Percentiles rank a stretch among this genome's conserved stretches.
These are phyloP conservation scores for Tritrichomonas foetus DNA, from an alignment of 208 protist genomes.

Conservation along the genomic window DNA sequence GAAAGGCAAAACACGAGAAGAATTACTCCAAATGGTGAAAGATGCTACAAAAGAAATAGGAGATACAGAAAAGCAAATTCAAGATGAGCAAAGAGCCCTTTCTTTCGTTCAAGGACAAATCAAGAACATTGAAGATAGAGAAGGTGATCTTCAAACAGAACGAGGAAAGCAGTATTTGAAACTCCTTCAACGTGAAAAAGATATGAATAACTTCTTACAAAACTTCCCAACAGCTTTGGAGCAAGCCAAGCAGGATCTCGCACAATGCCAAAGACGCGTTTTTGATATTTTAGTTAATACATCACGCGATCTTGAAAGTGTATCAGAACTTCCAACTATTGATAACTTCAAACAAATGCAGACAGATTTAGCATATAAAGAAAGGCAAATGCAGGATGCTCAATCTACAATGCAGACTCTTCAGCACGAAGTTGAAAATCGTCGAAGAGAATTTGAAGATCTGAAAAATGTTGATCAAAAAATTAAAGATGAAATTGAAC, in stretches of 20 bases:
- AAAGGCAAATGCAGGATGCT: background rate
- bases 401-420: background rate
- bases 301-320: background rate
- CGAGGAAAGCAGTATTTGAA: background rate
- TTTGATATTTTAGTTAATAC: background rate
- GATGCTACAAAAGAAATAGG: background rate
- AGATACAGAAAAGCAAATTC: background rate
- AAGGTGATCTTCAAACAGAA: slow-evolving; percentile 8
- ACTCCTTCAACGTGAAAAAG: background rate
- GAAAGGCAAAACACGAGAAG: background rate
- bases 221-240: background rate
- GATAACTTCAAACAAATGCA: background rate
- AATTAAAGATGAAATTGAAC: background rate
- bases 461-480: background rate
- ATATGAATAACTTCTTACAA: slow-evolving; percentile 25
- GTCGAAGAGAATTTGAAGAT: background rate
- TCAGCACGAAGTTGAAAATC: background rate
- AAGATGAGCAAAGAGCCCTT: background rate
- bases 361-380: background rate
- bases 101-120: background rate
- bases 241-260: background rate
- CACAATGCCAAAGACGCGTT: background rate
- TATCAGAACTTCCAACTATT: background rate
- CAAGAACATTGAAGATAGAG: background rate
- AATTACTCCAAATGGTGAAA: background rate